phyloP scores from a whole-genome alignment of 2,329 filamentous ascomycete species.

The Nothomitra cinnamomea region DNA sequence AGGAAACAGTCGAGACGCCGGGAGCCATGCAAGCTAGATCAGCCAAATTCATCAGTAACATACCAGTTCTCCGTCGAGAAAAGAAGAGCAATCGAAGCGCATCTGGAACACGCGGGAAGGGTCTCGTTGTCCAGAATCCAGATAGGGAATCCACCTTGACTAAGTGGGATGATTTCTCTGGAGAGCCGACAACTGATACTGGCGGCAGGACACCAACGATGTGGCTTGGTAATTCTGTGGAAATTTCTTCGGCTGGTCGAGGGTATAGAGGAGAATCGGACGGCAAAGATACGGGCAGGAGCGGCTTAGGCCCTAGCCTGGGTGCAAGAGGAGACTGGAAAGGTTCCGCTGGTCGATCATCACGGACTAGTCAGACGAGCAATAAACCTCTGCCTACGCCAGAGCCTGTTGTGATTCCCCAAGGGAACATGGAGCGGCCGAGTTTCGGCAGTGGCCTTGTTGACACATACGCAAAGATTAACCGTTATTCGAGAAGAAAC shows the following conservation, averaged over 20 bases:
- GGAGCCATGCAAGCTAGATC: not conserved
- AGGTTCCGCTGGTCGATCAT: slow-evolving; percentile 51
- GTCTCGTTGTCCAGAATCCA: not conserved
- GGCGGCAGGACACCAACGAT: slow-evolving; percentile 32
- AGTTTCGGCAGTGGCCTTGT: slow-evolving; percentile 3
- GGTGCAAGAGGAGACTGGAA: slow-evolving; percentile 42
- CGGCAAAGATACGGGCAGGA: not conserved
- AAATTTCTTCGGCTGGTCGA: not conserved
- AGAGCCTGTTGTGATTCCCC: slow-evolving; percentile 38
- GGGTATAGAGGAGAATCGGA: not conserved
- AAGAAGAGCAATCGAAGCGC: not conserved
- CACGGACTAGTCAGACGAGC: slow-evolving; percentile 45
- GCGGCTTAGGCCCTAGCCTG: not conserved
- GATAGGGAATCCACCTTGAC: not conserved
- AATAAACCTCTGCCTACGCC: slow-evolving; percentile 35
- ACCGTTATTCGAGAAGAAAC: too few relatives aligned
- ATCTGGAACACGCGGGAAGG: not conserved
- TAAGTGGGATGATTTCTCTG: slow-evolving; percentile 49
- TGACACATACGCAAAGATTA: not conserved
- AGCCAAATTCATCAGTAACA: not conserved
- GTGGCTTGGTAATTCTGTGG: not conserved
- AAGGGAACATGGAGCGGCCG: slow-evolving; percentile 17
- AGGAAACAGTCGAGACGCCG: slow-evolving; percentile 12
- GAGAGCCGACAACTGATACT: slow-evolving; percentile 42
- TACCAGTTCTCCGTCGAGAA: not conserved